Conservation (phyloP, 2,329 filamentous ascomycete species). For the Paraconiothyrium sp. region DNA sequence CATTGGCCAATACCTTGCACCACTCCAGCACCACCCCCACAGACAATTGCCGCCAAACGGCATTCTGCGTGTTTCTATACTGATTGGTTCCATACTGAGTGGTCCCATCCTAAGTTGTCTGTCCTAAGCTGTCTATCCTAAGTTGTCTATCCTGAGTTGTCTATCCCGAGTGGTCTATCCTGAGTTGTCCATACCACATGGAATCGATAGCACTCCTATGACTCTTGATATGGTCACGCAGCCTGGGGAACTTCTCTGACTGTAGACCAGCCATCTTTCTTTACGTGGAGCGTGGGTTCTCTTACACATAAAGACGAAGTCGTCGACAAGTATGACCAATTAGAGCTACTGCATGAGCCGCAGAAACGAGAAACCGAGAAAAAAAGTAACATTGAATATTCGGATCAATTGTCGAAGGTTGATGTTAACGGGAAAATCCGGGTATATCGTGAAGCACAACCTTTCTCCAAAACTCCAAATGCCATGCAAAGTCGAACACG, state of each 20-base stretch:
- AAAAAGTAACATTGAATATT: background rate
- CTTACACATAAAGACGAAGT: background rate
- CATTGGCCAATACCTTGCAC: conserved; percentile 4
- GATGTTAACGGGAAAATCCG: background rate
- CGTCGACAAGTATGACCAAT: background rate
- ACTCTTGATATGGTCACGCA: background rate
- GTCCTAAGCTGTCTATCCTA: too few species aligned
- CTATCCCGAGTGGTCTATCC: too few species aligned
- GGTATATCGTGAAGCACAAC: conserved; percentile 16
- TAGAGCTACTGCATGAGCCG: background rate
- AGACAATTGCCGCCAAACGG: too few species aligned
- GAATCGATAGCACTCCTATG: background rate
- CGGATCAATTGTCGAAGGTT: background rate
- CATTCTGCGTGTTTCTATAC: too few species aligned
- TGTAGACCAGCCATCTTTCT: background rate
- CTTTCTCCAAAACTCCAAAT: conserved; percentile 15
- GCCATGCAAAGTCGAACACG: background rate
- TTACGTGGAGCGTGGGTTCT: background rate
- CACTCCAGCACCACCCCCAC: background rate
- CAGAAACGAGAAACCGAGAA: background rate
- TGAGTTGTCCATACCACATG: too few species aligned
- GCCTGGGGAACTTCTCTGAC: background rate
- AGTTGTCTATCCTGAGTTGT: too few species aligned
- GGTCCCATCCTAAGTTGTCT: too few species aligned
- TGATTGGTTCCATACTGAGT: too few species aligned